phyloP scores from a whole-genome alignment of 352 stramenopile genomes.

The Phytophthora crassamura region DNA sequence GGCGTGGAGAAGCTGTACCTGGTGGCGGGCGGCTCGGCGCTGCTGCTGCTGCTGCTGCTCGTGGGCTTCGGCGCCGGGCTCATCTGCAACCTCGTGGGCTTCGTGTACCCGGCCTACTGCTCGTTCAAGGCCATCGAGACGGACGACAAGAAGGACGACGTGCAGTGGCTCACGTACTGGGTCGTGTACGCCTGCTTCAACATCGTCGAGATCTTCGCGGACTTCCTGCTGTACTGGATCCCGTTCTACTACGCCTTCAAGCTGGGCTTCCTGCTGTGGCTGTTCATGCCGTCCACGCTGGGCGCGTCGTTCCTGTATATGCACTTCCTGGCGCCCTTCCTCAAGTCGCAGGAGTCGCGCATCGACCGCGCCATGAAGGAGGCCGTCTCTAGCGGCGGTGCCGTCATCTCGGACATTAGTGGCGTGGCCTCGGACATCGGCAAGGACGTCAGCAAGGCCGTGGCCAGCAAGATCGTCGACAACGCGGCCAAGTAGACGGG shows the following conservation, averaged over 20 bases:
- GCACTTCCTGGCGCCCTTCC: constrained; percentile 91
- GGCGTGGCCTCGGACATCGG: constrained; percentile 79
- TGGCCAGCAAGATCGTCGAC: constrained; percentile 83
- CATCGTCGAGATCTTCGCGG: constrained; percentile 96
- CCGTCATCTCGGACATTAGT: constrained; percentile 83
- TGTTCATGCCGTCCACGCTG: constrained; percentile 96
- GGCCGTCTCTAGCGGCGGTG: constrained; percentile 73
- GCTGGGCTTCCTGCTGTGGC: constrained; percentile 97
- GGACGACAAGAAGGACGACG: constrained; percentile 80
- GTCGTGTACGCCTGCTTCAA: constrained; percentile 98
- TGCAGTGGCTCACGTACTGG: constrained; percentile 97
- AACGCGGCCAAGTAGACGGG: constrained; percentile 35
- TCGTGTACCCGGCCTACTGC: constrained; percentile 82
- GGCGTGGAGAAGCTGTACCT: constrained; percentile 92
- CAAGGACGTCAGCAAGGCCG: constrained; percentile 75
- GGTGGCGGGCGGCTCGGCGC: constrained; percentile 57
- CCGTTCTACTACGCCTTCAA: constrained; percentile 99
- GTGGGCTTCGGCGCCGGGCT: constrained; percentile 87
- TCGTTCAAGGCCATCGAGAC: constrained; percentile 91
- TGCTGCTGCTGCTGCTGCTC: constrained; percentile 83
- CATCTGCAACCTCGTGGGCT: constrained; percentile 86
- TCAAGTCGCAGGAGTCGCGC: constrained; percentile 82
- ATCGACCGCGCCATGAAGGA: constrained; percentile 90
- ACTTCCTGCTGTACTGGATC: constrained; percentile 97
- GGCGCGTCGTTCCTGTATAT: constrained; percentile 96